Evolutionary conservation across 2,329 filamentous ascomycete species (phyloP), one percentile per base, ranked within the genome.

Genomic region (Westerdykella aurantiaca): DNA sequence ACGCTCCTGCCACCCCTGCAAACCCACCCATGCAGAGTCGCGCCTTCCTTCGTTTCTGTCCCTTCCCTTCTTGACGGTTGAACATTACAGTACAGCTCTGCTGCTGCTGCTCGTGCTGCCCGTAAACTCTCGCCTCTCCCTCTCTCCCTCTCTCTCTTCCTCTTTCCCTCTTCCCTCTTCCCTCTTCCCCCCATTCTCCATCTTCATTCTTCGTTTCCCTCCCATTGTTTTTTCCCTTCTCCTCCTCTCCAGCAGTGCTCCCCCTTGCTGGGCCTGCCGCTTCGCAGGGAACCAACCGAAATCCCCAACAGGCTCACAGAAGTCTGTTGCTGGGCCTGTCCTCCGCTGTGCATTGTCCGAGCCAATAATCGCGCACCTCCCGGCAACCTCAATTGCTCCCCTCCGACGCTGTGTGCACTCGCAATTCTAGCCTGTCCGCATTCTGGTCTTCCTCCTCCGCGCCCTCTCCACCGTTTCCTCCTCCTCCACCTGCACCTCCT

Each of bases 341-440:
- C 50, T 48, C 43, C 47, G 46, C 41, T 44, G 37, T 38, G 42
- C 43, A 31, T 39, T 45, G 34, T 25, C 31, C 43, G 50, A 44
- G 43, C 60, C 58, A 62, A 63, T 63, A 57, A 52, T 50, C 43
- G 49, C 37, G 33, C 22, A 41, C 43, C 41, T 31, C 38, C 40
- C 31, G 31, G 25, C 38, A 42, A 51, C 47, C 47, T 56, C 55
- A 52, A 51, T 51, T 60, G 52, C 58, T 58, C 46, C 49, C 25
- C 42, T 16, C 53, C 51, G 51, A 57, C 55, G 52, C 55, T 51
- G 56, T 60, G 56, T 54, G 53, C 58, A 50, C 55, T 45, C 42
- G 33, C 48, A 46, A 50, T 53, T 52, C 56, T 58, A 51, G 50
- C 51, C 56, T 51, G 46, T 43, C 33, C 33, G 7, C 25, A 29